Evolutionary conservation across 495 filamentous ascomycete species (phyloP), one percentile per base, ranked within the genome.

Genomic region (Trypethelium eluteriae): DNA sequence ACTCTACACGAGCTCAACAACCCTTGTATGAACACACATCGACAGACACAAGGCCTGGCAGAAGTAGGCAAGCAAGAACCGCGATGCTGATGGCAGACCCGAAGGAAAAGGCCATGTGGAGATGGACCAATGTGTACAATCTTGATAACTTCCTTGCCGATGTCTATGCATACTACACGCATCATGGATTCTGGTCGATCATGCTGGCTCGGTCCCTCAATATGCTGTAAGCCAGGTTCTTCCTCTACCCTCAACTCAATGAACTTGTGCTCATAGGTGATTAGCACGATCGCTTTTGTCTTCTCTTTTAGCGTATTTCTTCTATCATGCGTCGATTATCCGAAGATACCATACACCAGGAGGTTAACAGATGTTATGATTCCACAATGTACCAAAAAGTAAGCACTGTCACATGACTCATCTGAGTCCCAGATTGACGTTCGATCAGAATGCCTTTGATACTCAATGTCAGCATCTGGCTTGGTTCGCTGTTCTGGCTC

Each of bases 81-180:
- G 34, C 49, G 2, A 63, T 44, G 62, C 66, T 49, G 18, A 68
- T 64, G 50, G 39, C 81, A 44, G 85, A 87, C 72, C 87, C 88
- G 12, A 89, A 88, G 76, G 86, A 92, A 71, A 90, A 86, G 75
- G 93, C 94, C 2, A 87, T 96, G 83, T 98, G 93, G 89, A 87
- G 88, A 73, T 98, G 94, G 92, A 89, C 90, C 66, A 97, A 96
- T 72, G 90, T 96, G 39, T 84, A 87, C 56, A 94, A 98, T 73
- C 78, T 98, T 66, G 94, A 98, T 75, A 88, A 86, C 67, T 98
- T 97, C 75, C 82, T 98, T 57, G 82, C 84, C 68, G 89, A 96
- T 64, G 93, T 97, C 35, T 98, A 98, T 75, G 81, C 87, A 50
- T 98, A 98, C 73, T 98, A 89, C 75, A 76, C 86, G 32, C 90